Evolutionary conservation across 148 eudicot species (phyloP).

Genomic region (Persicaria tinctoria): DNA sequence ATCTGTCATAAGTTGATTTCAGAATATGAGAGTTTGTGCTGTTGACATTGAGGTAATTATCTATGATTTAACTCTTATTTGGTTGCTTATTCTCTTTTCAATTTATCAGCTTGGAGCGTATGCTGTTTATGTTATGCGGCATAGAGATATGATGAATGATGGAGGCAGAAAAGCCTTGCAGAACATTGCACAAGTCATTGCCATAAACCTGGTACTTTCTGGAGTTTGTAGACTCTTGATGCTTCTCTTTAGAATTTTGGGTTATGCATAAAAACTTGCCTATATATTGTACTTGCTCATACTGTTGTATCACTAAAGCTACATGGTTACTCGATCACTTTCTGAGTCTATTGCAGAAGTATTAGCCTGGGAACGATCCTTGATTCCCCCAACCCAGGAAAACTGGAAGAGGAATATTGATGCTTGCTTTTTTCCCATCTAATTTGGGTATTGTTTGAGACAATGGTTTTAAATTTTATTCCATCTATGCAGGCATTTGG

Average conservation of each 20-base stretch:
- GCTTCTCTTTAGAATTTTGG: too few relatives aligned
- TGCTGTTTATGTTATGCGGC: constrained; percentile 63
- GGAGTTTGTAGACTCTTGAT: neutral
- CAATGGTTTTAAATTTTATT: neutral
- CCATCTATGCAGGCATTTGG: constrained; percentile 52
- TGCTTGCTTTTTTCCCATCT: too few relatives aligned
- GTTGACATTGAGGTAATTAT: too few relatives aligned
- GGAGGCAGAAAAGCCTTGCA: constrained; percentile 41
- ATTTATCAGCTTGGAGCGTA: constrained; percentile 56
- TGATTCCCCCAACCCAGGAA: too few relatives aligned
- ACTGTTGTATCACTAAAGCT: neutral
- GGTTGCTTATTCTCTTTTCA: neutral
- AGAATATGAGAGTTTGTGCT: too few relatives aligned
- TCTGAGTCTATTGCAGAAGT: neutral
- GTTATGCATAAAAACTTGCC: too few relatives aligned
- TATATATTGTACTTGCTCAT: too few relatives aligned
- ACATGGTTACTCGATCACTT: neutral
- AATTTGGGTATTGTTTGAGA: neutral
- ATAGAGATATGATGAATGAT: constrained; percentile 36
- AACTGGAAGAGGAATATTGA: too few relatives aligned
- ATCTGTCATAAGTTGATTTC: too few relatives aligned
- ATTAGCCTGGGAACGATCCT: neutral
- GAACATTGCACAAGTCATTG: constrained; percentile 49
- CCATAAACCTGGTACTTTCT: constrained; percentile 55
- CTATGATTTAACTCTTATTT: too few relatives aligned